phyloP scores from a whole-genome alignment of 2,329 filamentous ascomycete genomes.

The Paecilomyces sp. region DNA sequence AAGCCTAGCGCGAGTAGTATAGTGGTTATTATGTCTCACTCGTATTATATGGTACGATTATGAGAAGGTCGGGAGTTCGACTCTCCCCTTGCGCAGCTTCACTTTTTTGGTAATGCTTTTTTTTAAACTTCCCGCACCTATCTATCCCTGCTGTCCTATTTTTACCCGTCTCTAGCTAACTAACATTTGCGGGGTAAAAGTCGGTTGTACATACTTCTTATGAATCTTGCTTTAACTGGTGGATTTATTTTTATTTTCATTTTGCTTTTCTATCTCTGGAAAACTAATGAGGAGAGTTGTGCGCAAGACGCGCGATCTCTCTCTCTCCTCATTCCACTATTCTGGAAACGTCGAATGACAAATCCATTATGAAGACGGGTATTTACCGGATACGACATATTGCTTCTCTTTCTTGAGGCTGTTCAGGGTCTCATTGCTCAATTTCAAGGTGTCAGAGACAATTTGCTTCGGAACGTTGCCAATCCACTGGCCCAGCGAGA shows the following conservation, averaged over 20 bases:
- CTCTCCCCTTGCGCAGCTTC: background rate
- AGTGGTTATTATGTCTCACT: background rate
- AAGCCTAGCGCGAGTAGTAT: background rate
- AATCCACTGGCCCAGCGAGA: slow-evolving; percentile 43
- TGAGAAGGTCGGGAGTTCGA: background rate
- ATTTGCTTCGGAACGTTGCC: slow-evolving; percentile 50
- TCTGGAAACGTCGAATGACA: background rate
- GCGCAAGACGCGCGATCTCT: too few relatives aligned
- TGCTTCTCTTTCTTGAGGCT: slow-evolving; percentile 41
- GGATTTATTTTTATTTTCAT: too few relatives aligned
- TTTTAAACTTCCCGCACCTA: slow-evolving; percentile 1
- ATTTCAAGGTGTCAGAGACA: slow-evolving; percentile 49
- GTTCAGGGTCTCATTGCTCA: slow-evolving; percentile 33
- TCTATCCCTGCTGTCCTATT: background rate
- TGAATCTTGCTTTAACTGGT: too few relatives aligned
- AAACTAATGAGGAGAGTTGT: too few relatives aligned
- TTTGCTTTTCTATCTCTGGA: too few relatives aligned
- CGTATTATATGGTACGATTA: background rate
- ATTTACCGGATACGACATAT: slow-evolving; percentile 31
- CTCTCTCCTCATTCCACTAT: too few relatives aligned
- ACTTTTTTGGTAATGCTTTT: background rate
- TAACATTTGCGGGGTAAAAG: too few relatives aligned
- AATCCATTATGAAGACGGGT: background rate
- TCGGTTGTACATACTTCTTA: too few relatives aligned
- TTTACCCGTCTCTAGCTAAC: too few relatives aligned